Base-by-base conservation (phyloP, 108 stramenopile genomes). In the Cyclostephanos invisitatus region DNA sequence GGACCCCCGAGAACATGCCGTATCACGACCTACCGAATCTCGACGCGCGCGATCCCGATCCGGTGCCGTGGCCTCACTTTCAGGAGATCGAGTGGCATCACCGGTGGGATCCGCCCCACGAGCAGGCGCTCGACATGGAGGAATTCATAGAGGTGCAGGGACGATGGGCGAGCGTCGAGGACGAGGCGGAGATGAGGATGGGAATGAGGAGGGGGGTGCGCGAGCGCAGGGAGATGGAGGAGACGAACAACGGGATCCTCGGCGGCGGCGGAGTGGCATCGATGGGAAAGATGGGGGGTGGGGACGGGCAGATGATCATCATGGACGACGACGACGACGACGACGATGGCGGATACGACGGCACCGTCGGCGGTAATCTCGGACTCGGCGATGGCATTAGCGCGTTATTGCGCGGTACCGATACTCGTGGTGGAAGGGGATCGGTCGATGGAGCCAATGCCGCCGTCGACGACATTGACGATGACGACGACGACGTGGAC, bases 51-150 rank as follows among this genome's bases (percentile, higher is more conserved):
- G 94, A 95, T 67, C 90, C 91, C n/a, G 84, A 92, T 73, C 91
- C 90, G 18, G 87, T 95, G 22, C 94, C 94, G 17, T 95, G 94
- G 94, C 94, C 94, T 15, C 91, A 95, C 68, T 92, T 95, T 78
- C 91, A 92, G 68, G 87, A 95, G 72, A 92, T 95, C 73, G 87
- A 90, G 64, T 95, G 90, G 90, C 90, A 95, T 83, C 94, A 95
- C 68, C 66, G 65, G 7, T 95, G 94, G 94, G 90, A 86, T 48
- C 87, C 90, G 17, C 90, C 91, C 11, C 89, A 91, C 77, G 88
- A 87, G 51, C 85, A 86, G 65, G 82, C 91, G 1, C 48, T 84
- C 50, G 83, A 84, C 1, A 90, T 92, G 89, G 91, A 95, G 59
- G 89, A 89, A n/a, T 92, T 90, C 47, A 91, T 92, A 69, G 90